Percentiles rank a stretch among this genome's conserved stretches.
These are phyloP conservation scores for Aschersonia sp. DNA, from an alignment of 2,329 filamentous ascomycete species.

Conservation along the genomic window DNA sequence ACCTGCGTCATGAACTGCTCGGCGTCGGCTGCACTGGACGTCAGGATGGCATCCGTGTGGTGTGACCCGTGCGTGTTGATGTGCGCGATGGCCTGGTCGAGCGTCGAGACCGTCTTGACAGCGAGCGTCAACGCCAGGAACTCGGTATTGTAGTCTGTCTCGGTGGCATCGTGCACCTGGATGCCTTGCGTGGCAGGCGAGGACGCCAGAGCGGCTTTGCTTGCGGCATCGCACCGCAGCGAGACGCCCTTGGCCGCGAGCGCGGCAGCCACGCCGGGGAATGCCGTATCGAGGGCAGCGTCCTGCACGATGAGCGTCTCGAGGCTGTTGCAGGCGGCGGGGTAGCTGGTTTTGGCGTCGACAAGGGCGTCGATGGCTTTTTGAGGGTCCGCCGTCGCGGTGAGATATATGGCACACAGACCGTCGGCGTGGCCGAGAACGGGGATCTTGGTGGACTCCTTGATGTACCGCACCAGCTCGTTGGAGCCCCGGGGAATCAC, in stretches of 20 bases:
- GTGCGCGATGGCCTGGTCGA: constrained; percentile 65
- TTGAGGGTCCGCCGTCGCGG: constrained; percentile 56
- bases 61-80: constrained; percentile 88
- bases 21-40: constrained; percentile 49
- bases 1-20: constrained; percentile 73
- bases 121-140: constrained; percentile 76
- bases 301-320: constrained; percentile 83
- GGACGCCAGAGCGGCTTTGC: constrained; percentile 47
- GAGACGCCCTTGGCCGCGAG: constrained; percentile 65
- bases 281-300: constrained; percentile 46
- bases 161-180: constrained; percentile 48
- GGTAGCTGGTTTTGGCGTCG: constrained; percentile 89
- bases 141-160: constrained; percentile 72
- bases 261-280: constrained; percentile 59
- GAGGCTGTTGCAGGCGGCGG: constrained; percentile 87
- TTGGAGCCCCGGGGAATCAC: constrained; percentile 88
- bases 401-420: constrained; percentile 75
- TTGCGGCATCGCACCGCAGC: constrained; percentile 62
- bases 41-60: constrained; percentile 88
- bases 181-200: constrained; percentile 32
- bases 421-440: constrained; percentile 95
- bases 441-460: constrained; percentile 81
- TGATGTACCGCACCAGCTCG: constrained; percentile 80
- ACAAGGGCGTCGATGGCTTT: constrained; percentile 66
- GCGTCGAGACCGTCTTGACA: constrained; percentile 58